Evolutionary conservation across 1,284 basidiomycete species (phyloP), one percentile per base, ranked within the genome.

Genomic region (Ganoderma boninense): DNA sequence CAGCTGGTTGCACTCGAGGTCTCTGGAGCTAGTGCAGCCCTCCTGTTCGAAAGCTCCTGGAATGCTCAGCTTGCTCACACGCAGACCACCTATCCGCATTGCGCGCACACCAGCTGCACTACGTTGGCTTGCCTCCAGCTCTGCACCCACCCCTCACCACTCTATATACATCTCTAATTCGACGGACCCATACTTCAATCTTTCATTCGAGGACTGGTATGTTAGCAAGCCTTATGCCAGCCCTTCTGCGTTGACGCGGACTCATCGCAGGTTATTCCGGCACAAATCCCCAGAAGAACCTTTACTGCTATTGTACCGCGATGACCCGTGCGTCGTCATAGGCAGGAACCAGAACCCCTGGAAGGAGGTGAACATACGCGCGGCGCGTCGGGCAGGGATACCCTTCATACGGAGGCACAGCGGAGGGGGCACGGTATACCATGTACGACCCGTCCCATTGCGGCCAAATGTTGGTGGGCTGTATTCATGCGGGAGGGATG

Each of bases 341-440:
- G 98, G 98, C 0, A 87, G 97, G 64, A 98, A 99, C 80, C 97
- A 99, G 86, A 99, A 99, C 77, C 96, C 97, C 26, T 99, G 97
- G 97, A 97, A 95, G 79, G 98, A 99, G 81, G 92, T 97, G 70
- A 97, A 98, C 77, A 84, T 94, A 61, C 76, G 79, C 2, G 83
- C 87, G 10, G 85, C 94, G 40, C 77, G 80, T 13, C 75, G 81
- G 10, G 80, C 84, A n/a, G 84, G 83, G 2, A 87, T 97, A 13
- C 94, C 95, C 0, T 93, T 97, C 76, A 89, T 99, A 46, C 87
- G 97, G 59, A 86, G 98, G 71, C 87, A 95, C 69, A 97, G 95
- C 74, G 98, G 98, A 14, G 98, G 98, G n/a, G 98, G 98, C 8
- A 95, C 98, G 0, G 98, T 99, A 4, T 99, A 96, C 80, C 97